Base-by-base conservation (phyloP, 768 basidiomycete species). In the Dacryopinax spathularia region DNA sequence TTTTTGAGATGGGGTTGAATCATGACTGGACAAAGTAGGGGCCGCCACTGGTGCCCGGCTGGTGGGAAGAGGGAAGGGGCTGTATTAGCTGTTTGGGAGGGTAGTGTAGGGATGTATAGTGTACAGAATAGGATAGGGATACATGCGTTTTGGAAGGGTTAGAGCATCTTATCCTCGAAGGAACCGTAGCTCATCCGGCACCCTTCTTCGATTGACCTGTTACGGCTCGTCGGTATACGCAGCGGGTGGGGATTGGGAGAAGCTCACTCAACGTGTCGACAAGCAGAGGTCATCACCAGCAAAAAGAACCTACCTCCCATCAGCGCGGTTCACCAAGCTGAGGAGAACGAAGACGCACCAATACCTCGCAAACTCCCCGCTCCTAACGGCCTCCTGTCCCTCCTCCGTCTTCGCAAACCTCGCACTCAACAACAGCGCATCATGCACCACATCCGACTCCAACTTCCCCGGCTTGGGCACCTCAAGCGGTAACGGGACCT, bases 401-500 rank as follows among this genome's bases (percentile, higher is more conserved):
- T 68, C 69, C 27, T 68, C 63, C 1, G 71, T 69, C 35, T 60
- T 60, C 1, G 69, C 63, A 16, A 70, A 66, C 15, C 65, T 60
- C 18, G 65, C 56, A 22, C 69, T 66, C 1, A 72, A 64, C 3
- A 71, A 43, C 18, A 71, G 43, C 6, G 68, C 66, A 33, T 68
- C 68, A 66, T 69, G 68, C 20, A 69, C 43, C 56, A 69, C 61
- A n/a, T 67, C 62, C 3, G 61, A 37, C 0, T 67, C 15, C 20
- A 62, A 35, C 35, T 60, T 37, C 33, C 65, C 33, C 13, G 56
- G 20, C 15, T 60, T 29, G 0, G 68, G 69, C 18, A 68, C 61
- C 16, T 69, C 69, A 18, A 65, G 48, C 3, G 70, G 67, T 9
- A 72, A 65, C 1, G 72, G 71, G 12, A 44, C 20, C 62, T 72